phyloP scores from a whole-genome alignment of 768 basidiomycete genomes.

The Russula ochroleuca region DNA sequence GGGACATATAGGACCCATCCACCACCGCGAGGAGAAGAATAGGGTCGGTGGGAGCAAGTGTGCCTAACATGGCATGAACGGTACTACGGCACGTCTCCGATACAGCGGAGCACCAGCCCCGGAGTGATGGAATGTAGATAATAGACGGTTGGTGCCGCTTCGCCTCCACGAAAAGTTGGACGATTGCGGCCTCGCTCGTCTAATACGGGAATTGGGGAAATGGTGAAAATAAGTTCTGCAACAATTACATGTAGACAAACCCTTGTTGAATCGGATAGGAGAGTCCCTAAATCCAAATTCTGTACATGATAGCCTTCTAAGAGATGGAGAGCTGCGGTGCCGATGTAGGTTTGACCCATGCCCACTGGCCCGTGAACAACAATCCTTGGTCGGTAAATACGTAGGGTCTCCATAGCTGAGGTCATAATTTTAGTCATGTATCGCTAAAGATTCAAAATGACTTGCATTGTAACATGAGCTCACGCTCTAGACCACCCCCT shows the following conservation, averaged over 20 bases:
- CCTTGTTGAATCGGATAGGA: constrained; percentile 85
- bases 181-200: constrained; percentile 89
- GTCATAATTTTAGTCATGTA: constrained; percentile 20
- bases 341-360: constrained; percentile 90
- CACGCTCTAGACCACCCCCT: constrained; percentile 82
- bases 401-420: constrained; percentile 84
- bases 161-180: constrained; percentile 93
- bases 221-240: constrained; percentile 6
- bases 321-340: constrained; percentile 87
- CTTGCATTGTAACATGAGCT: constrained; percentile 83
- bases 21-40: constrained; percentile 88
- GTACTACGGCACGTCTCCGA: constrained; percentile 81
- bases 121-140: constrained; percentile 87
- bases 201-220: constrained; percentile 32
- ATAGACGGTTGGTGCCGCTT: constrained; percentile 96
- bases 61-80: constrained; percentile 86
- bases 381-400: constrained; percentile 86
- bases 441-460: constrained; percentile 15
- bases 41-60: constrained; percentile 86
- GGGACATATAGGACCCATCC: constrained; percentile 63
- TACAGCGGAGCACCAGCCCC: constrained; percentile 81
- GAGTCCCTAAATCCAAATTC: constrained; percentile 81
- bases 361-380: constrained; percentile 74
- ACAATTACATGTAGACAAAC: constrained; percentile 44
- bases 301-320: constrained; percentile 96